phyloP scores from a whole-genome alignment of 2,329 filamentous ascomycete species.

The Aspergillus sp. region DNA sequence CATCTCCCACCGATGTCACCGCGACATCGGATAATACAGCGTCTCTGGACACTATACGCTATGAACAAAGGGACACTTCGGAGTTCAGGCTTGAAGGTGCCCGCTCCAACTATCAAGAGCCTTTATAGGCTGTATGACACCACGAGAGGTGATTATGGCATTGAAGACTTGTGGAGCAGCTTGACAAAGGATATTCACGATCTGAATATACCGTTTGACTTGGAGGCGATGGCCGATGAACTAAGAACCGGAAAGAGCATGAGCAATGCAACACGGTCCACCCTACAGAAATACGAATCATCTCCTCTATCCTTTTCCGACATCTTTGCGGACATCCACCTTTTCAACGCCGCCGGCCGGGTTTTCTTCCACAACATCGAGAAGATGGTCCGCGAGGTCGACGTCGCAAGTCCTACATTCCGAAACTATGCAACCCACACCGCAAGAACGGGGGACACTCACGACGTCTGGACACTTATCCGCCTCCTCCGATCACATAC shows the following conservation, averaged over 20 bases:
- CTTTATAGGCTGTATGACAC: conserved; percentile 31
- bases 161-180: conserved; percentile 24
- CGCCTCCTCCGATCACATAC: conserved; percentile 37
- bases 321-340: conserved; percentile 26
- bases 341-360: conserved; percentile 25
- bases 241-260: conserved; percentile 25
- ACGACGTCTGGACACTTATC: conserved; percentile 29
- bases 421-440: conserved; percentile 30
- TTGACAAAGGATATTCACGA: conserved; percentile 29
- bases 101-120: conserved; percentile 21
- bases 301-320: conserved; percentile 26
- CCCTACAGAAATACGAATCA: conserved; percentile 28
- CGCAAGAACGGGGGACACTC: conserved; percentile 30
- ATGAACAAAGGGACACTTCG: conserved; percentile 24
- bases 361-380: conserved; percentile 32
- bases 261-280: conserved; percentile 22
- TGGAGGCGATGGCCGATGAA: conserved; percentile 29
- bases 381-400: conserved; percentile 30
- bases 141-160: conserved; percentile 12
- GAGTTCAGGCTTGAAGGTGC: conserved; percentile 15
- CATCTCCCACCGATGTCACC: conserved; percentile 2
- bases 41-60: conserved; percentile 33
- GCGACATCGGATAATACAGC: conserved; percentile 31
- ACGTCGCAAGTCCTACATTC: conserved; percentile 35
- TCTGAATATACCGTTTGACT: conserved; percentile 30